Conservation (phyloP, 108 stramenopile genomes). For the Bacterosira constricta region DNA sequence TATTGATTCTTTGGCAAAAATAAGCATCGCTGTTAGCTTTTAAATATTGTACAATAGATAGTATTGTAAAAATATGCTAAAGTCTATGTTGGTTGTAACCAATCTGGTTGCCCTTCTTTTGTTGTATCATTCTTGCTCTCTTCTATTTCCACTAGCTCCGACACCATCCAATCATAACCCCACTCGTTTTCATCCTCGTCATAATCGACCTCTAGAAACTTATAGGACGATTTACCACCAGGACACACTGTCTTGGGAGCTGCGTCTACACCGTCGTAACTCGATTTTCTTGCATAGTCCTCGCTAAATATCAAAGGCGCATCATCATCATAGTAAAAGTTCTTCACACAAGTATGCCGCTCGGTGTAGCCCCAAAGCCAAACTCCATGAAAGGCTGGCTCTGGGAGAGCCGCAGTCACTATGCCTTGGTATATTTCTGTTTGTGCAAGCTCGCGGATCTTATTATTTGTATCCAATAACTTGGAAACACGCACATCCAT, state of each 20-base stretch:
- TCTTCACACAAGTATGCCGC: slow-evolving; percentile 83
- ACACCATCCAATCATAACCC: slow-evolving; percentile 81
- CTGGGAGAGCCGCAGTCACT: slow-evolving; percentile 79
- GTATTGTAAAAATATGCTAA: too few species aligned
- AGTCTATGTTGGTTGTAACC: slow-evolving; percentile 28
- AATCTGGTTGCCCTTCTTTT: slow-evolving; percentile 42
- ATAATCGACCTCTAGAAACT: slow-evolving; percentile 45
- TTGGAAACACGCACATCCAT: slow-evolving; percentile 89
- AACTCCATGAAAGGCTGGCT: slow-evolving; percentile 84
- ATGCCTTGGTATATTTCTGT: slow-evolving; percentile 85
- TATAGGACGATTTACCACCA: slow-evolving; percentile 61
- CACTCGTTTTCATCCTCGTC: slow-evolving; percentile 64
- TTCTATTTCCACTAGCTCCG: slow-evolving; percentile 52
- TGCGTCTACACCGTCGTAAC: slow-evolving; percentile 74
- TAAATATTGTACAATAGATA: too few species aligned
- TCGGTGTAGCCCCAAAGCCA: slow-evolving; percentile 94
- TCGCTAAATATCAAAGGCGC: slow-evolving; percentile 81
- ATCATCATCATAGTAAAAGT: slow-evolving; percentile 86
- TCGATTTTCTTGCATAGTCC: slow-evolving; percentile 57
- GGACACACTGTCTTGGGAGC: slow-evolving; percentile 60
- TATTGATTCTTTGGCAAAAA: too few species aligned
- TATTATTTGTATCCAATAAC: too few species aligned
- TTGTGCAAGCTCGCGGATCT: slow-evolving; percentile 72
- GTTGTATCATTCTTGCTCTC: slow-evolving; percentile 1
- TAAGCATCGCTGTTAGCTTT: too few species aligned